Evolutionary conservation across 345 rosid genomes (phyloP).

Genomic region (Dovyalis caffra): DNA sequence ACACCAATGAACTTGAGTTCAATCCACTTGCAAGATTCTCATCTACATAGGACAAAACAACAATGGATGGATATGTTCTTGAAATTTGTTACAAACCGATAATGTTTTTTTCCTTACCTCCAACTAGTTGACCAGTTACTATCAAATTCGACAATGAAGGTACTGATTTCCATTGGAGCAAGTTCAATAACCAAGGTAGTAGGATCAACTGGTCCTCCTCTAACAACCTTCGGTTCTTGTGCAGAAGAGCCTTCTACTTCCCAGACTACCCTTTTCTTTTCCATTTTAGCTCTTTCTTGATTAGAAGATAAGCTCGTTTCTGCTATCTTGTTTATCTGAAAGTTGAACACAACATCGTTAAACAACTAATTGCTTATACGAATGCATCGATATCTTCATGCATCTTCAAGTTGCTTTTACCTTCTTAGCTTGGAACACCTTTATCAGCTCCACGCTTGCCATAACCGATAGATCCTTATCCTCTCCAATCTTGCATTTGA

Average conservation of each 20-base stretch:
- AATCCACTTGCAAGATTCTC: too few relatives aligned
- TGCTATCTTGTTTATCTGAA: constrained; percentile 7
- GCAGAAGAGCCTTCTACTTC: not conserved
- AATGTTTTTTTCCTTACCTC: not conserved
- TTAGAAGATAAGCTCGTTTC: constrained; percentile 19
- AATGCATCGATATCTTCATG: too few relatives aligned
- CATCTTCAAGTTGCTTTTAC: not conserved
- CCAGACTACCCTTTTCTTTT: constrained; percentile 18
- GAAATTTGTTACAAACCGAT: too few relatives aligned
- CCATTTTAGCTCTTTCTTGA: constrained; percentile 15
- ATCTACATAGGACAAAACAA: too few relatives aligned
- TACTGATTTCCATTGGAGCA: constrained; percentile 14
- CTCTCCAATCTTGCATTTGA: not conserved
- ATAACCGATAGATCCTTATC: not conserved
- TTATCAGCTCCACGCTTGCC: not conserved
- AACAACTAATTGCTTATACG: too few relatives aligned
- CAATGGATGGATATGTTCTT: too few relatives aligned
- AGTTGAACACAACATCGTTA: not conserved
- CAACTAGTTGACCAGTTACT: not conserved
- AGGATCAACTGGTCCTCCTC: constrained; percentile 1
- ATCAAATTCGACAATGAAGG: not conserved
- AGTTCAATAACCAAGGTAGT: constrained; percentile 5
- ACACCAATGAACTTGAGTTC: too few relatives aligned
- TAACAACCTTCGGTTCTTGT: not conserved
- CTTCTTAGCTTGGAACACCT: not conserved